Evolutionary conservation across 768 basidiomycete species (phyloP), one percentile per base, ranked within the genome.

Genomic region (Rhizopogon vinicolor): DNA sequence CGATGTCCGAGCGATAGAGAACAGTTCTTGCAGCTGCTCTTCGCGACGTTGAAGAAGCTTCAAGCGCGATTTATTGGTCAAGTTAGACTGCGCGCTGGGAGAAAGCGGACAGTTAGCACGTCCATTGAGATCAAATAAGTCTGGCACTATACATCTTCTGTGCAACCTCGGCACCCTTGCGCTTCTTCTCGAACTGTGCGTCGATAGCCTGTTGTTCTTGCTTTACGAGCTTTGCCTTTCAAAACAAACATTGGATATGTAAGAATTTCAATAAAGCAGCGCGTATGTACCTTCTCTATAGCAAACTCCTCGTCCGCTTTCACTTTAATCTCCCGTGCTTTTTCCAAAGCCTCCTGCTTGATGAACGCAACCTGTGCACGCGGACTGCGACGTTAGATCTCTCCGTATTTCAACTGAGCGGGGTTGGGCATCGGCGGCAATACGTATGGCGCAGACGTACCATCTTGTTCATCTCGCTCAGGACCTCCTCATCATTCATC

Each of bases 221-320:
- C 69, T 94, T 93, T 25, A 99, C 96, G 56, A 98, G 87, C 74
- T 93, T 97, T 49, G 95, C 96, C 95, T 98, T 65, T 40, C 19
- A 16, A 35, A 9, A 48, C 18, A 31, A 7, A 4, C 14, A 22
- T 29, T 44, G 18, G 31, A 29, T 7, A 51, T 42, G 31, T 43
- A n/a, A 39, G 52, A 12, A 46, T 9, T 33, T 33, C 33, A 35
- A 41, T 13, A 25, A 48, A 44, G 33, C n/a, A 44, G 7, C 5
- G 1, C 50, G 25, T 29, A 48, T 57, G 41, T 28, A 86, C 95
- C 83, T 99, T 99, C 72, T 99, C 97, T 62, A 99, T 98, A 18
- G 96, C 90, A 68, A 98, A 98, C 75, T 99, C 96, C 71, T 98
- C 95, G 59, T 99, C 94, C 0, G 97, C 96, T 72, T 99, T 99